These are phyloP conservation scores for Cercospora beticola DNA, from an alignment of 2,329 filamentous ascomycete genomes.

Conservation along the genomic window DNA sequence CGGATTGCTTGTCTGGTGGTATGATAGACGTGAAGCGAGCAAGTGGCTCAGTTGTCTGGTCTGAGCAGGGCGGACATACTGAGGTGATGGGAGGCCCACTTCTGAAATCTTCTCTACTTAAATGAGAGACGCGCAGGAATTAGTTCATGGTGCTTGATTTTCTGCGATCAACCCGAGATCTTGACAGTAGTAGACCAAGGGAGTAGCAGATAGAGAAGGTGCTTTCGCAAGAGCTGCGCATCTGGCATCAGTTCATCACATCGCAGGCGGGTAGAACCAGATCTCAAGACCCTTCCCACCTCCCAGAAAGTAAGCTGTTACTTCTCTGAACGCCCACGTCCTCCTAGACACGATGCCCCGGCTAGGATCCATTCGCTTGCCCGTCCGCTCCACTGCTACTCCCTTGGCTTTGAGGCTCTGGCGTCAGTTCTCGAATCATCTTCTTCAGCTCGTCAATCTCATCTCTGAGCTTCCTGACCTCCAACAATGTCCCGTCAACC, in stretches of 20 bases:
- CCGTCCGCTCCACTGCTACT: not conserved
- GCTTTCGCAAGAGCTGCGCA: not conserved
- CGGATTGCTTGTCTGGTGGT: no score
- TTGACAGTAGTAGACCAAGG: no score
- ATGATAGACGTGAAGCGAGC: no score
- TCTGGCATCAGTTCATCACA: not conserved
- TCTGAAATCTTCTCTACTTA: no score
- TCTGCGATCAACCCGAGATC: no score
- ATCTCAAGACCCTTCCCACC: not conserved
- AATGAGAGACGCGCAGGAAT: no score
- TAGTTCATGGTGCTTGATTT: no score
- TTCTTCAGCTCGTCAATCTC: conserved; percentile 50
- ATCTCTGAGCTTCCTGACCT: conserved; percentile 51
- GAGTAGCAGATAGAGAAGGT: no score
- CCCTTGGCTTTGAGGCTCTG: conserved; percentile 11
- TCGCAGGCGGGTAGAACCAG: not conserved
- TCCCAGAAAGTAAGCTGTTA: not conserved
- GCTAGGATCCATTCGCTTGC: not conserved
- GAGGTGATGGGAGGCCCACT: no score
- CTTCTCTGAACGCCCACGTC: not conserved
- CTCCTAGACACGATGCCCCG: not conserved
- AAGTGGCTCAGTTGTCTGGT: no score
- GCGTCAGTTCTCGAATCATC: conserved; percentile 33
- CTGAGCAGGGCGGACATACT: no score
- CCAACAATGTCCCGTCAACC: conserved; percentile 71